Percentiles rank a stretch among this genome's conserved stretches.
phyloP scores from a whole-genome alignment of 2,329 filamentous ascomycete genomes.

The Davidsoniella australis region DNA sequence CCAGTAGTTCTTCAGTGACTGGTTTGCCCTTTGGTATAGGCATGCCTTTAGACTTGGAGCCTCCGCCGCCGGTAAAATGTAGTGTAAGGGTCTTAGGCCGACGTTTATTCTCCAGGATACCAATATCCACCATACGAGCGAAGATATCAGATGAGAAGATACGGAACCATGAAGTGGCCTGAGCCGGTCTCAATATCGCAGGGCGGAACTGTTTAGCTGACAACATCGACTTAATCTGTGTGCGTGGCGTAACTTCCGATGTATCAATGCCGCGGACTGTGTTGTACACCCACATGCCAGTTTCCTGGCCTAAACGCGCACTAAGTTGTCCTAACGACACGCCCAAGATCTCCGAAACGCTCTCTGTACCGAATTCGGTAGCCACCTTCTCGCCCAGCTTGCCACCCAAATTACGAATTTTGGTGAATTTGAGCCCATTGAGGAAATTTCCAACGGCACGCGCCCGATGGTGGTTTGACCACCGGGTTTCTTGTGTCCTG shows the following conservation, averaged over 20 bases:
- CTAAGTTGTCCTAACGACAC: conserved; percentile 62
- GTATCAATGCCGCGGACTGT: conserved; percentile 71
- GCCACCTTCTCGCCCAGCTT: conserved; percentile 82
- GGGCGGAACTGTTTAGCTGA: conserved; percentile 92
- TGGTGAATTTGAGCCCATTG: conserved; percentile 75
- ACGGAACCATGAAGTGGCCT: conserved; percentile 68
- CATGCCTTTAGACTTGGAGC: conserved; percentile 56
- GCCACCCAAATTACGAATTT: conserved; percentile 86
- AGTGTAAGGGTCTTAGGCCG: conserved; percentile 74
- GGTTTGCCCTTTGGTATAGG: conserved; percentile 61
- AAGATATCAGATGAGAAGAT: conserved; percentile 91
- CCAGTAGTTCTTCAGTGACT: conserved; percentile 43
- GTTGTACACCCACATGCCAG: conserved; percentile 69
- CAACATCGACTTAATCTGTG: conserved; percentile 92
- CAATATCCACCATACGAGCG: conserved; percentile 76
- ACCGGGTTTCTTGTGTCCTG: conserved; percentile 82
- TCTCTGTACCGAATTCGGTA: conserved; percentile 64
- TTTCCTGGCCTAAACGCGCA: conserved; percentile 64
- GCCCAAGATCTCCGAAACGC: conserved; percentile 55
- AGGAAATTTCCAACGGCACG: conserved; percentile 68
- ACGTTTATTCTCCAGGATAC: conserved; percentile 70
- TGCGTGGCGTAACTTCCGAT: conserved; percentile 78
- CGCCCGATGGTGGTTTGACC: conserved; percentile 87
- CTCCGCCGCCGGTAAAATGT: conserved; percentile 58
- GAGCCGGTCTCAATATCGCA: conserved; percentile 58